phyloP scores from a whole-genome alignment of 2,329 filamentous ascomycete genomes.

The Biscogniauxia sp. region DNA sequence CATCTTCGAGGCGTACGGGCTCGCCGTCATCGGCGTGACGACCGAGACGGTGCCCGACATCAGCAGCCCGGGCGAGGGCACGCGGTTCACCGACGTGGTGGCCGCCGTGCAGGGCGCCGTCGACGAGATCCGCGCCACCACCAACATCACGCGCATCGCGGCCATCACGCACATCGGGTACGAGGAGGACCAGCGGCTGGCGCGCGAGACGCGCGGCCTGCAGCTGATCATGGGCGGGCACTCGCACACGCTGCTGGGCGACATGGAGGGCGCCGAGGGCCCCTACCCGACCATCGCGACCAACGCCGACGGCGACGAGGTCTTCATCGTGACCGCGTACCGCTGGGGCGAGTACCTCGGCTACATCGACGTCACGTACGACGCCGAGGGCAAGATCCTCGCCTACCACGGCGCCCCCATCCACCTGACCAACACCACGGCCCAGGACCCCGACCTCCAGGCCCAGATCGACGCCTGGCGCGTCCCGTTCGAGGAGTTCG shows the following conservation, averaged over 20 bases:
- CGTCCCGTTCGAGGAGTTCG: constrained; percentile 58
- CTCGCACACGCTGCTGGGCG: constrained; percentile 51
- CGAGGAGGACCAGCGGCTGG: constrained; percentile 60
- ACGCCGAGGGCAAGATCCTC: constrained; percentile 57
- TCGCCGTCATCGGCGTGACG: constrained; percentile 64
- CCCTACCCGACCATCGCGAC: constrained; percentile 62
- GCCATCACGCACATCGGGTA: constrained; percentile 68
- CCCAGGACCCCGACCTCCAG: constrained; percentile 56
- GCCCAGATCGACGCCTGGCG: constrained; percentile 58
- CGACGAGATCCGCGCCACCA: constrained; percentile 58
- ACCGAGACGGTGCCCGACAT: constrained; percentile 58
- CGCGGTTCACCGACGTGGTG: constrained; percentile 57
- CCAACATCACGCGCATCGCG: constrained; percentile 62
- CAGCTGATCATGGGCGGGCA: constrained; percentile 58
- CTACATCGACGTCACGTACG: constrained; percentile 65
- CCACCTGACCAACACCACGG: constrained; percentile 60
- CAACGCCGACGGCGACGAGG: constrained; percentile 62
- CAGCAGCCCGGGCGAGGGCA: constrained; percentile 56
- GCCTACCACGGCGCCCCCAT: constrained; percentile 63
- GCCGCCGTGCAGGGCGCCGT: constrained; percentile 59
- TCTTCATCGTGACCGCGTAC: constrained; percentile 66
- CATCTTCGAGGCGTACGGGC: constrained; percentile 58
- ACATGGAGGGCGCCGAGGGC: constrained; percentile 56
- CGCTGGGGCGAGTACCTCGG: constrained; percentile 68
- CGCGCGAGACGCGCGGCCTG: constrained; percentile 58